Conservation (phyloP, 2,329 filamentous ascomycete genomes). For the Epichloe glyceriae region DNA sequence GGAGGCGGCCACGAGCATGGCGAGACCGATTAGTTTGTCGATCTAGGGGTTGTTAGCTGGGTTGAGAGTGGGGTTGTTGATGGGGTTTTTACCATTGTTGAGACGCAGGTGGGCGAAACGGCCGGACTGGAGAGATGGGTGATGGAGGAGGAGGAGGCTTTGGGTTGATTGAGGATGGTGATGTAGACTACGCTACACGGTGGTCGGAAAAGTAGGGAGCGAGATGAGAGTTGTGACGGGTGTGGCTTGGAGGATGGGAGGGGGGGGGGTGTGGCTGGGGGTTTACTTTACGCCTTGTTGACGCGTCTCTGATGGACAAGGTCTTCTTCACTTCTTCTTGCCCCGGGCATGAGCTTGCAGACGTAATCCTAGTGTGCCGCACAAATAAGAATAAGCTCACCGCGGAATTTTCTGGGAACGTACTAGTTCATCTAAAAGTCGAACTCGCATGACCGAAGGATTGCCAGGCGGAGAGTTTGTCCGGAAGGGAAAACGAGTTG, state of each 20-base stretch:
- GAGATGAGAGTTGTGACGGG: neutral
- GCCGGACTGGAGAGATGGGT: neutral
- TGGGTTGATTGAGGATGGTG: neutral
- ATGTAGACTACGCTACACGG: neutral
- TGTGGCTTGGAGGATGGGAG: neutral
- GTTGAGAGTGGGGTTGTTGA: neutral
- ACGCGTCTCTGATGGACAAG: no score
- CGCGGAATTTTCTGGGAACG: no score
- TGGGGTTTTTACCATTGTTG: slow-evolving; percentile 17
- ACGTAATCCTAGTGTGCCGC: no score
- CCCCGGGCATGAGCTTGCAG: no score
- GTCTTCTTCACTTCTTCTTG: no score
- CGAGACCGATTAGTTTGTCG: slow-evolving; percentile 65
- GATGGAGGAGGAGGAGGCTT: neutral
- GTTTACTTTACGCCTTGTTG: no score
- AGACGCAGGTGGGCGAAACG: slow-evolving; percentile 7
- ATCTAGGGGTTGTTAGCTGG: slow-evolving; percentile 43
- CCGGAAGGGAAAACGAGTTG: no score
- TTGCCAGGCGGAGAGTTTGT: no score
- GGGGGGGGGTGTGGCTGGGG: neutral
- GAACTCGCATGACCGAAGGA: no score
- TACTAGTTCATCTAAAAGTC: no score
- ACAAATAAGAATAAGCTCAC: no score
- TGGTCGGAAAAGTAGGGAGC: neutral
- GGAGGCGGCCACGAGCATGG: slow-evolving; percentile 54